Evolutionary conservation across 2,329 filamentous ascomycete genomes (phyloP), one percentile per base, ranked within the genome.

Genomic region (Phialemoniopsis sp.): DNA sequence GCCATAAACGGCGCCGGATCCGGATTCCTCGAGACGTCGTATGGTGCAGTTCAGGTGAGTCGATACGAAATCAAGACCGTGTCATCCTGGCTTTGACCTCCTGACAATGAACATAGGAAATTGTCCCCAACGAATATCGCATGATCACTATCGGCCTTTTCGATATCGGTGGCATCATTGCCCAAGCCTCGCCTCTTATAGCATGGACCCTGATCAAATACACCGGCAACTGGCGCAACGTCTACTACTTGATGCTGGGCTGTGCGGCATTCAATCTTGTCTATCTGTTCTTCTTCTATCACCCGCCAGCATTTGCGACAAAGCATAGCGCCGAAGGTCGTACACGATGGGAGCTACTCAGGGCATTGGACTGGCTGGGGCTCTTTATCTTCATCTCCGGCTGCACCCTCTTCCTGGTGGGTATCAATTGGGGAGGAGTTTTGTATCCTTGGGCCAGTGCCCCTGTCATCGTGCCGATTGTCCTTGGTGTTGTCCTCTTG

Each of bases 221-320:
- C n/a, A n/a, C n/a, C n/a, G n/a, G n/a, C 35, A 44, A 36, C 3
- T 49, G 46, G 46, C 36, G 46, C 7, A 45, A 43, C n/a, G 46
- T 45, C 10, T 49, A 49, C 35, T 49, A 45, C 45, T 47, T 43
- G 16, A 40, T 49, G 16, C 47, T 49, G 33, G 40, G 36, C 28
- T 49, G 42, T 37, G 45, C 48, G 44, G 42, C 41, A 29, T 36
- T 44, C 18, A 41, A 43, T n/a, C 49, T 53, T 29, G 9, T 51
- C n/a, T 29, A 51, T 15, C 44, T 53, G 2, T 46, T 47, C 17
- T 34, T 50, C 13, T 53, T 62, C 45, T 63, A 63, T 39, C 47
- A 58, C 31, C 59, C 60, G 2, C 60, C 60, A 5, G 51, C 55
- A 5, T 62, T 60, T 45, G 50, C 52, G 36, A 56, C 57, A 34